These are phyloP conservation scores for Cenchrus americanus DNA, from an alignment of 176 grass and related monocot genomes.

Conservation along the genomic window DNA sequence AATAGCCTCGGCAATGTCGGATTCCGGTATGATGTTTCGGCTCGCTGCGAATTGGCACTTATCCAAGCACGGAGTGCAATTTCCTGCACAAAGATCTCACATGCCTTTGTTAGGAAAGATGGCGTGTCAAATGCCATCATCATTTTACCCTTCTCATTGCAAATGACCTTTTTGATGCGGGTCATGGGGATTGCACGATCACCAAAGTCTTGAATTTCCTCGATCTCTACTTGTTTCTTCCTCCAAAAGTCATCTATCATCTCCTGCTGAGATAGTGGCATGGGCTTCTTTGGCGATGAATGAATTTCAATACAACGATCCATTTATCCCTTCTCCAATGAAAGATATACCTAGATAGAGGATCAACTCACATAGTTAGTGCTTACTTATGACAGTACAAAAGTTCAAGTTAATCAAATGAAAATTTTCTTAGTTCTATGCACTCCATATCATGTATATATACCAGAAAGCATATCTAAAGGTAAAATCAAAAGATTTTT, in stretches of 20 bases:
- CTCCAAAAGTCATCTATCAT: constrained; percentile 11
- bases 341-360: not conserved
- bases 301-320: not conserved
- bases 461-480: no score
- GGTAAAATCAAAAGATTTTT: no score
- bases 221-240: not conserved
- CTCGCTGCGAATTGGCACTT: not conserved
- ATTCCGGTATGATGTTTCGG: constrained; percentile 13
- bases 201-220: not conserved
- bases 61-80: constrained; percentile 8
- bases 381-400: no score
- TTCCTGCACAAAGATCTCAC: constrained; percentile 36
- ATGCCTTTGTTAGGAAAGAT: constrained; percentile 10
- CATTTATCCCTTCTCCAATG: not conserved
- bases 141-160: not conserved
- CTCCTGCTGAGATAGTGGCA: not conserved
- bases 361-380: no score
- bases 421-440: no score
- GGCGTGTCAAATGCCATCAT: not conserved
- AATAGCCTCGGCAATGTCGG: constrained; percentile 5
- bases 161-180: constrained; percentile 13
- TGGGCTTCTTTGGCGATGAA: not conserved
- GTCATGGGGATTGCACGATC: constrained; percentile 15
- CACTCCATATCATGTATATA: no score
- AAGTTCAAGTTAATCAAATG: not conserved